Percentiles rank a stretch among this genome's conserved stretches.
phyloP scores from a whole-genome alignment of 768 basidiomycete genomes.

The Auricularia sp. region DNA sequence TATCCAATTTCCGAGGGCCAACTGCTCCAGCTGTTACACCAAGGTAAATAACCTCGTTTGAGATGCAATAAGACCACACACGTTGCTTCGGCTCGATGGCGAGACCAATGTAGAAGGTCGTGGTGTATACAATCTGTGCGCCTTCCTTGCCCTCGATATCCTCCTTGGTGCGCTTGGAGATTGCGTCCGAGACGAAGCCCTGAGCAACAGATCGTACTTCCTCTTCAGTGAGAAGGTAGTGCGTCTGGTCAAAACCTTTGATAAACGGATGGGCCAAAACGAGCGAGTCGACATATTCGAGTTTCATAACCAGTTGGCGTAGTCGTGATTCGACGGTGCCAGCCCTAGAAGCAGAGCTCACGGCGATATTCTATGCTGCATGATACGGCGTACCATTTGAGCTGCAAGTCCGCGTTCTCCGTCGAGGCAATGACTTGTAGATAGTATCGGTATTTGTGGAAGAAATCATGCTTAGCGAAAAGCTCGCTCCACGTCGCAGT shows the following conservation, averaged over 20 bases:
- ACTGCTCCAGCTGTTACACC: constrained; percentile 49
- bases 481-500: constrained; percentile 83
- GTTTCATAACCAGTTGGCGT: constrained; percentile 94
- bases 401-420: constrained; percentile 69
- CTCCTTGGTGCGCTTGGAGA: constrained; percentile 64
- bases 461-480: constrained; percentile 95
- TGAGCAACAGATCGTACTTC: constrained; percentile 84
- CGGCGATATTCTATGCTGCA: not conserved
- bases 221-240: constrained; percentile 73
- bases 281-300: constrained; percentile 90
- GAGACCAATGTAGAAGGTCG: constrained; percentile 96
- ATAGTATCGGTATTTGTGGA: constrained; percentile 93
- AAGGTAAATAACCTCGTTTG: constrained; percentile 4
- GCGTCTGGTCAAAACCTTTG: constrained; percentile 85
- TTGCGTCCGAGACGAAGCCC: constrained; percentile 69
- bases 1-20: constrained; percentile 81
- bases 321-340: constrained; percentile 98
- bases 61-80: constrained; percentile 31
- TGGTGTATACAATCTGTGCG: constrained; percentile 76
- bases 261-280: constrained; percentile 90
- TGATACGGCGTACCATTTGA: constrained; percentile 70
- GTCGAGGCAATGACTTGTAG: constrained; percentile 92
- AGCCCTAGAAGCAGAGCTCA: constrained; percentile 35
- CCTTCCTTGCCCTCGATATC: constrained; percentile 71
- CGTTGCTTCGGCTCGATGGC: constrained; percentile 85